A percentile compares a stretch with the other conserved stretches of the same genome.
Conservation (phyloP, 1,139 yeast genomes). For the Yamadazyma triangularis region DNA sequence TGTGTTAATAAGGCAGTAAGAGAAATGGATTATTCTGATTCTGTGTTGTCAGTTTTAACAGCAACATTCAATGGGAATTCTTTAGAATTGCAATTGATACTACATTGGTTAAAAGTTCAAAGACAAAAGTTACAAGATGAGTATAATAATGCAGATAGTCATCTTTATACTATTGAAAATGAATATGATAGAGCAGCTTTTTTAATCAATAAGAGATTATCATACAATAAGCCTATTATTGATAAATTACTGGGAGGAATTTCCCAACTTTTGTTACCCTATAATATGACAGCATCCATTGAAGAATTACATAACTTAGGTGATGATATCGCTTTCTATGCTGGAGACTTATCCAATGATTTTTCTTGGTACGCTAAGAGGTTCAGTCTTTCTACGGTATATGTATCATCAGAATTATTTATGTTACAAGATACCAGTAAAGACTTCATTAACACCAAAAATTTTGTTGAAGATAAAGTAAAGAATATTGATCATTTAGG, state of each 20-base stretch:
- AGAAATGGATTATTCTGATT: conserved; percentile 59
- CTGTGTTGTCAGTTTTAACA: conserved; percentile 56
- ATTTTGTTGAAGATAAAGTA: conserved; percentile 62
- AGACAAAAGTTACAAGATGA: conserved; percentile 30
- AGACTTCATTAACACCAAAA: conserved; percentile 51
- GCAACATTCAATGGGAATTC: conserved; percentile 26
- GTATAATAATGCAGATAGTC: conserved; percentile 19
- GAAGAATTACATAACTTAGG: conserved; percentile 70
- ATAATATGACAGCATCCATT: conserved; percentile 45
- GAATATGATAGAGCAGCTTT: conserved; percentile 59
- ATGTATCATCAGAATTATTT: conserved; percentile 70
- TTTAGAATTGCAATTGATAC: conserved; percentile 45
- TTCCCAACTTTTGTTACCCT: conserved; percentile 52
- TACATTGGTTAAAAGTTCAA: conserved; percentile 36
- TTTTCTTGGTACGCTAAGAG: conserved; percentile 94
- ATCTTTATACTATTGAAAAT: conserved; percentile 23
- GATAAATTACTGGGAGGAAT: conserved; percentile 44
- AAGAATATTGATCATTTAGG: conserved; percentile 53
- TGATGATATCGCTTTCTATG: conserved; percentile 71
- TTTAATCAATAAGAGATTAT: conserved; percentile 57
- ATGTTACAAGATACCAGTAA: conserved; percentile 74
- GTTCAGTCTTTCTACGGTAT: conserved; percentile 61
- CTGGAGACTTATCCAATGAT: conserved; percentile 81
- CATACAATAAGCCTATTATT: conserved; percentile 55
- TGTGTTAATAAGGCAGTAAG: conserved; percentile 62